These are phyloP conservation scores for Phoenix roebelenii DNA, from an alignment of 176 grass and related monocot species.

Conservation along the genomic window DNA sequence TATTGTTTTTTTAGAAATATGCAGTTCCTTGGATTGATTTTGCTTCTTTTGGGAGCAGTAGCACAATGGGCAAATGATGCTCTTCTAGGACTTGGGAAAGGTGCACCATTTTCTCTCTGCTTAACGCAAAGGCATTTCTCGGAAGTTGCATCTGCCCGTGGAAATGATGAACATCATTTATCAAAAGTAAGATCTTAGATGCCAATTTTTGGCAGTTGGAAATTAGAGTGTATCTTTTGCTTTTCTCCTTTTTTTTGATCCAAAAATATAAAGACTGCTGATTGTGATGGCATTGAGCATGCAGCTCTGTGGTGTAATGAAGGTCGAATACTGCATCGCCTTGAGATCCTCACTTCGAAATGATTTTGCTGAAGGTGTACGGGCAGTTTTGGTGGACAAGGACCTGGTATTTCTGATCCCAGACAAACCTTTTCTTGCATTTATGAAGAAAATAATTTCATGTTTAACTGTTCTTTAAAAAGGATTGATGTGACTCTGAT, in stretches of 20 bases:
- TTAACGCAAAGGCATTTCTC: constrained; percentile 86
- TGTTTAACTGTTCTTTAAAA: too few relatives aligned
- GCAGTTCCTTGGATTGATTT: background rate
- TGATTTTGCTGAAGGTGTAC: constrained; percentile 95
- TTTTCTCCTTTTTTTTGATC: too few relatives aligned
- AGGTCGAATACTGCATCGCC: constrained; percentile 78
- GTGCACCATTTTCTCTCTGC: constrained; percentile 94
- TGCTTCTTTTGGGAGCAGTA: constrained; percentile 39
- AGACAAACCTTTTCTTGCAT: background rate
- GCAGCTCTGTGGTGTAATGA: constrained; percentile 85
- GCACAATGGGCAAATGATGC: constrained; percentile 79
- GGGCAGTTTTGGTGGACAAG: constrained; percentile 97
- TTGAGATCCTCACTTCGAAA: constrained; percentile 62
- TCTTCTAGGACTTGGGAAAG: constrained; percentile 76
- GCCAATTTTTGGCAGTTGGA: background rate
- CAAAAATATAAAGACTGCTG: too few relatives aligned
- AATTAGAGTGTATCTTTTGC: too few relatives aligned
- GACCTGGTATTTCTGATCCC: constrained; percentile 56
- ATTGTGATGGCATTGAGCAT: background rate
- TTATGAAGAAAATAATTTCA: background rate
- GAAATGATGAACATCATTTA: constrained; percentile 50
- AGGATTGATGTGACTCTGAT: too few relatives aligned
- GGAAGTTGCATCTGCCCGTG: constrained; percentile 51
- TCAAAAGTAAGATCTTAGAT: constrained; percentile 44
- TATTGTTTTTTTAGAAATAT: too few relatives aligned